A percentile compares a stretch with the other conserved stretches of the same genome.
Conservation (phyloP, 768 basidiomycete species). For the Pleurotus sapidus region DNA sequence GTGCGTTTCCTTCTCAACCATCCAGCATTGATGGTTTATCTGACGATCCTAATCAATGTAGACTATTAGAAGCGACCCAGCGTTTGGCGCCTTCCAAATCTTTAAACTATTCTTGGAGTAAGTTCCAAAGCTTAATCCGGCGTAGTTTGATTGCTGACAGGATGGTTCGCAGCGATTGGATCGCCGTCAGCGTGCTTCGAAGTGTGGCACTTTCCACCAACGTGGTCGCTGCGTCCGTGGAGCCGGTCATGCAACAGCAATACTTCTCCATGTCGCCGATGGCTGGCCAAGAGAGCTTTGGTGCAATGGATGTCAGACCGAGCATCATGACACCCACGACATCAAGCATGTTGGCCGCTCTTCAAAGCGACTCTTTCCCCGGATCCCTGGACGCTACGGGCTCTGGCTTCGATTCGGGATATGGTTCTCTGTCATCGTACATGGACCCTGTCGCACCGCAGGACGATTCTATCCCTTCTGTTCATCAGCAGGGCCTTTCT, state of each 20-base stretch:
- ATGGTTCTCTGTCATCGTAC: constrained; percentile 61
- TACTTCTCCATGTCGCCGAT: constrained; percentile 80
- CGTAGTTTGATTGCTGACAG: constrained; percentile 13
- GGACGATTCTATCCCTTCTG: constrained; percentile 58
- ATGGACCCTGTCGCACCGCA: constrained; percentile 69
- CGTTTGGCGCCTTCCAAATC: constrained; percentile 91
- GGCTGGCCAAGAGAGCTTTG: constrained; percentile 82
- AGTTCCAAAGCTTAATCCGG: constrained; percentile 25
- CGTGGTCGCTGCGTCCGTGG: constrained; percentile 88
- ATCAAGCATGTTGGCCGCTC: constrained; percentile 86
- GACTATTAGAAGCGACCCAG: constrained; percentile 91
- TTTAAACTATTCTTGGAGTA: constrained; percentile 89
- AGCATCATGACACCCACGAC: constrained; percentile 77
- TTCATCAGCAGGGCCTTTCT: constrained; percentile 61
- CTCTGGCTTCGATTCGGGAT: constrained; percentile 65
- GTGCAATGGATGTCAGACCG: constrained; percentile 59
- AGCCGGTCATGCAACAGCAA: constrained; percentile 88
- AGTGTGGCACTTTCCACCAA: constrained; percentile 87
- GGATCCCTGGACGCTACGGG: constrained; percentile 64
- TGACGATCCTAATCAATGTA: constrained; percentile 23
- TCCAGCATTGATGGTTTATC: neutral
- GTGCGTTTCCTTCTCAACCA: constrained; percentile 38
- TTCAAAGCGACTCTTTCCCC: constrained; percentile 75
- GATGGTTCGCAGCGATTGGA: constrained; percentile 73
- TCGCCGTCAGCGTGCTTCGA: constrained; percentile 83